phyloP scores from a whole-genome alignment of 805 yeast species.

The Novakomyces olei region DNA sequence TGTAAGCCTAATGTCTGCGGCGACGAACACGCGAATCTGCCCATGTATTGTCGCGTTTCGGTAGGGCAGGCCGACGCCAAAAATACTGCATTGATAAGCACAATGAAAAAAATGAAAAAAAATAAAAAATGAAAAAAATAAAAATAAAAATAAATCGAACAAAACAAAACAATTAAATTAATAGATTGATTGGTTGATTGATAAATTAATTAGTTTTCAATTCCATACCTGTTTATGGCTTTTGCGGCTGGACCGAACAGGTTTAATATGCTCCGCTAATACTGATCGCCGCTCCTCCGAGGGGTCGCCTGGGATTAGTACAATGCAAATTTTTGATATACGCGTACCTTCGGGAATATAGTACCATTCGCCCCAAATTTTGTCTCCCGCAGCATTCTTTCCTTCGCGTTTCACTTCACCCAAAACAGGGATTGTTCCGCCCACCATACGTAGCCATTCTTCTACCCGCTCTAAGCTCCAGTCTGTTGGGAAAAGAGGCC shows the following conservation, averaged over 20 bases:
- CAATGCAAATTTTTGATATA: too few relatives aligned
- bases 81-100: too few relatives aligned
- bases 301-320: too few relatives aligned
- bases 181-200: not conserved
- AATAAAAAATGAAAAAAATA: not conserved
- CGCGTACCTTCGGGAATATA: slow-evolving; percentile 1
- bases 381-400: not conserved
- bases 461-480: not conserved
- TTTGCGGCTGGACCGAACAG: slow-evolving; percentile 1
- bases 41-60: too few relatives aligned
- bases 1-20: too few relatives aligned
- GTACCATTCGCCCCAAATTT: slow-evolving; percentile 2
- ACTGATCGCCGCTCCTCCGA: not conserved
- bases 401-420: slow-evolving; percentile 2
- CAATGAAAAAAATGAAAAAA: too few relatives aligned
- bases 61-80: too few relatives aligned
- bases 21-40: too few relatives aligned
- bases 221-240: slow-evolving; percentile 1
- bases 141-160: not conserved
- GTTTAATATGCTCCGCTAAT: not conserved
- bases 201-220: not conserved
- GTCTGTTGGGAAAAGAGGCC: slow-evolving; percentile 1
- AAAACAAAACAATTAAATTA: slow-evolving; percentile 1
- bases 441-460: slow-evolving; percentile 1
- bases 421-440: not conserved